Base-by-base conservation (phyloP, 495 filamentous ascomycete genomes). In the Annulohypoxylon bovei region DNA sequence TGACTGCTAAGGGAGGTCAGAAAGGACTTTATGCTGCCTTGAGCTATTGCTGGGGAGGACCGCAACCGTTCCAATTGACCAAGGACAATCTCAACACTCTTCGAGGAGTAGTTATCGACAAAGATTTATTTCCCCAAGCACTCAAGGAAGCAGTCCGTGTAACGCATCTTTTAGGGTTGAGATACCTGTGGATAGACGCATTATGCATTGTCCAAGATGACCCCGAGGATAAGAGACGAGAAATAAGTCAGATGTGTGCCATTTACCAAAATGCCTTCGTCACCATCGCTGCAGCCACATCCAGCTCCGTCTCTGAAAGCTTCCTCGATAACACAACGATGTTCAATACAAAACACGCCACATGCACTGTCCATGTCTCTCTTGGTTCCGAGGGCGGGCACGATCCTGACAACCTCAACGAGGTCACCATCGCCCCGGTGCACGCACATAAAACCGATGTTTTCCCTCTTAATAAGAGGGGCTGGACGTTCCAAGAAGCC, bases 191-290 rank as follows among this genome's bases (percentile, higher is more conserved):
- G 75, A 71, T 77, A 11, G 75, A 77, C 56, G 49, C 61, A 8
- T 63, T 77, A 14, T 77, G 75, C 54, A 77, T 77, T 28, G 60
- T 77, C 18, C 75, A 77, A 56, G 72, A 77, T 40, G 67, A 68
- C 3, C 28, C 23, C 2, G 75, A 76, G 23, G 75, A 77, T 22
- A 72, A 70, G 72, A 27, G 30, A 35, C 49, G 25, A 28, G 75
- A 77, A 40, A 55, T 66, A 20, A 52, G 37, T 7, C 39, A 52
- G 28, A 77, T 77, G 75, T 52, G 54, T 16, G 33, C 44, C 44
- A 59, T 50, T 16, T 66, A 58, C n/a, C 53, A 66, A 32, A 58
- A 66, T 27, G 22, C 63, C 40, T 37, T 55, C 30, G 53, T 65
- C n/a, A 65, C 62, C 8, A 65, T 65, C 22, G 62, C 62, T 5